Evolutionary conservation across 1,139 yeast species (phyloP).

Genomic region (Suhomyces choctaworum): DNA sequence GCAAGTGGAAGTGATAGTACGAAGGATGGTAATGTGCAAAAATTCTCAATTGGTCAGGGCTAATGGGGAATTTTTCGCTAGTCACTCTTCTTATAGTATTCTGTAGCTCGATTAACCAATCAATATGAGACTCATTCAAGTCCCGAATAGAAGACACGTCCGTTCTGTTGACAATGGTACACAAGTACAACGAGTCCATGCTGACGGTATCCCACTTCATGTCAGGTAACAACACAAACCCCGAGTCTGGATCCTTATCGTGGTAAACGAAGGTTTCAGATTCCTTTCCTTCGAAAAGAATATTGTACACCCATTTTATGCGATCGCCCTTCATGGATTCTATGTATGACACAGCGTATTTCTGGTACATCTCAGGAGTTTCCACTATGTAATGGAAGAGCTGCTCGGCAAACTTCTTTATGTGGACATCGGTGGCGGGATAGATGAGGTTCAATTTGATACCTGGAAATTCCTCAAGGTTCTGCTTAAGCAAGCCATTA

Average conservation of each 20-base stretch:
- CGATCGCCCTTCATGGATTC: conserved; percentile 74
- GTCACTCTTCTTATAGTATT: conserved; percentile 49
- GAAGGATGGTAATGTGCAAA: conserved; percentile 95
- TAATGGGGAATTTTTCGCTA: conserved; percentile 38
- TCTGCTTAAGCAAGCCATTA: conserved; percentile 50
- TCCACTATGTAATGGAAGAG: conserved; percentile 63
- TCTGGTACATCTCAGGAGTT: conserved; percentile 72
- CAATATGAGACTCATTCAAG: conserved; percentile 56
- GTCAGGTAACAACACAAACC: conserved; percentile 68
- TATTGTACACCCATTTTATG: conserved; percentile 88
- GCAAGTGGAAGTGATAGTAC: conserved; percentile 92
- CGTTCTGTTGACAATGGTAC: conserved; percentile 70
- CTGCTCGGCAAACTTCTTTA: conserved; percentile 68
- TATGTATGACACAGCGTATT: conserved; percentile 72
- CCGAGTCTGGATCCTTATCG: conserved; percentile 54
- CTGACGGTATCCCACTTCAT: conserved; percentile 92
- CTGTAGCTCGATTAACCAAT: conserved; percentile 52
- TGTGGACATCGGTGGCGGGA: conserved; percentile 89
- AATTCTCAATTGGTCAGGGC: conserved; percentile 57
- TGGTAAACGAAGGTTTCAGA: conserved; percentile 71
- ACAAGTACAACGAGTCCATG: conserved; percentile 69
- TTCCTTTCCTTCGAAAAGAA: conserved; percentile 79
- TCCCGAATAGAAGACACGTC: conserved; percentile 82
- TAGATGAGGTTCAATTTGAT: conserved; percentile 76
- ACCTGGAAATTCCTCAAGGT: conserved; percentile 50